These are phyloP conservation scores for Omphalea diandra DNA, from an alignment of 441 rosid species.

Conservation along the genomic window DNA sequence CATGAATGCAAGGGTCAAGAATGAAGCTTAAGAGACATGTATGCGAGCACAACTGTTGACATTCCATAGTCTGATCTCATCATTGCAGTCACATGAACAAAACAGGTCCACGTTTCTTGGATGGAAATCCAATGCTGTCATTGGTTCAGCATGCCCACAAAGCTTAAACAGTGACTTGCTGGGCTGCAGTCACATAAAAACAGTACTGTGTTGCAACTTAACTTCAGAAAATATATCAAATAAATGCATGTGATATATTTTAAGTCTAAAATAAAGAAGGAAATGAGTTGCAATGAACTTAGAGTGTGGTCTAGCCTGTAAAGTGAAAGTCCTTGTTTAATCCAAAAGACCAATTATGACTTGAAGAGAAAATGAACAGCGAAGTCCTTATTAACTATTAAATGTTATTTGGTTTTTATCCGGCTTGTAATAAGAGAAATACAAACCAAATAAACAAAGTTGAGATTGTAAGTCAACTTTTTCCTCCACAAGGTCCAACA, in stretches of 20 bases:
- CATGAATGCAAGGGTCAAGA: background rate
- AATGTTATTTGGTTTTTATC: background rate
- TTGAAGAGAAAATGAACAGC: background rate
- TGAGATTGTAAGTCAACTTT: background rate
- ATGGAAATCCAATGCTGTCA: conserved; percentile 45
- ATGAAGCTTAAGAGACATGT: conserved; percentile 33
- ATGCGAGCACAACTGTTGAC: conserved; percentile 26
- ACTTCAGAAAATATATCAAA: background rate
- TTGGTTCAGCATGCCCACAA: too few relatives aligned
- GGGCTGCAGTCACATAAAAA: conserved; percentile 27
- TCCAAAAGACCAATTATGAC: background rate
- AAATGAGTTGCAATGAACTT: background rate
- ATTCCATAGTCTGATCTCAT: conserved; percentile 45
- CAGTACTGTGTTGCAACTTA: background rate
- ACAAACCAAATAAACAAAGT: background rate
- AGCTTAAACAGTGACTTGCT: conserved; percentile 26
- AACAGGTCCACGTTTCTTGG: conserved; percentile 36
- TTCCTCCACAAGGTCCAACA: background rate
- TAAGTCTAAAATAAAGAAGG: background rate
- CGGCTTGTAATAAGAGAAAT: background rate
- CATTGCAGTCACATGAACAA: conserved; percentile 39
- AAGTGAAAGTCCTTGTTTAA: background rate
- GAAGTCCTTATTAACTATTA: too few relatives aligned
- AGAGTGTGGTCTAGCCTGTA: background rate
- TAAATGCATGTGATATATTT: background rate